These are phyloP conservation scores for Bolboschoenoplectus hybrid DNA, from an alignment of 202 grass and related monocot species.

Conservation along the genomic window DNA sequence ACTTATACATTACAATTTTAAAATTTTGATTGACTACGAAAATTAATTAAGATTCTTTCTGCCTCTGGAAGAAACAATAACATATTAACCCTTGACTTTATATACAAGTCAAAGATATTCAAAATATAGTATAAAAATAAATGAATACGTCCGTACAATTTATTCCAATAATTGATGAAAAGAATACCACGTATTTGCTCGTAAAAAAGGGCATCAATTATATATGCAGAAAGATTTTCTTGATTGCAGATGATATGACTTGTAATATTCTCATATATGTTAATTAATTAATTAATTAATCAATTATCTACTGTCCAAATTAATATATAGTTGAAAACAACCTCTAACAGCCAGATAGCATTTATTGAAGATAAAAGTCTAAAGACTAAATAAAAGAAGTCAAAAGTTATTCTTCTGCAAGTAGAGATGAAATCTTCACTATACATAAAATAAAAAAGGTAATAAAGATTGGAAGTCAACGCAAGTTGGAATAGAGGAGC, in stretches of 20 bases:
- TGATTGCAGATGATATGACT: background rate
- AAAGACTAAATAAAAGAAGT: background rate
- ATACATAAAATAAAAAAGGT: background rate
- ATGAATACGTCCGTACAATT: background rate
- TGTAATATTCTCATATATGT: background rate
- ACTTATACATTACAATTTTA: background rate
- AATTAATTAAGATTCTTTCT: too few relatives aligned
- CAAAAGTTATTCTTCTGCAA: slow-evolving; percentile 15
- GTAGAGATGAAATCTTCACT: background rate
- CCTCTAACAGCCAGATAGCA: background rate
- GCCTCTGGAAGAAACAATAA: background rate
- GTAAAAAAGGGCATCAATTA: background rate
- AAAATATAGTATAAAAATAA: background rate
- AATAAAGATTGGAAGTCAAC: slow-evolving; percentile 1
- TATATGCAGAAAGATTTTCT: background rate
- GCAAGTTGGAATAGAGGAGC: background rate
- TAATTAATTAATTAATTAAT: background rate
- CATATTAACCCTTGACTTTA: background rate
- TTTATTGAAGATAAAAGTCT: background rate
- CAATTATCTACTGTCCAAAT: background rate
- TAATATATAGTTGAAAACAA: background rate
- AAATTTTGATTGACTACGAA: background rate
- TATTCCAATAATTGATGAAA: background rate
- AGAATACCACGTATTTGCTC: background rate
- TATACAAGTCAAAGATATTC: background rate